Evolutionary conservation across 768 basidiomycete genomes (phyloP), one percentile per base, ranked within the genome.

Genomic region (Tylopilus felleus): DNA sequence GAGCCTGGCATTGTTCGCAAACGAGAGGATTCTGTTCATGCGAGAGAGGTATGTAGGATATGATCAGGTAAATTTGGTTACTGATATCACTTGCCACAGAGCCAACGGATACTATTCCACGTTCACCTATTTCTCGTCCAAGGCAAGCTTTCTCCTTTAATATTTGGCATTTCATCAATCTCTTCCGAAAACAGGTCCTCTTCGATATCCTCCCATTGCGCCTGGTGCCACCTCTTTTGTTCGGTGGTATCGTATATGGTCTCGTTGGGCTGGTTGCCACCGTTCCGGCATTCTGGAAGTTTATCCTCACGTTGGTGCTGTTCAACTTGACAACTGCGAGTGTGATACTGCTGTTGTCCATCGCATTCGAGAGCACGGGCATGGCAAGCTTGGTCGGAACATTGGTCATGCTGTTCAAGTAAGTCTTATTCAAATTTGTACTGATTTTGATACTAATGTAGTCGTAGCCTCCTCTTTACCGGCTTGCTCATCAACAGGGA

Each of bases 331-430:
- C 95, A 1, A 95, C 97, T 2, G 93, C 95, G 27, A 91, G 88
- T 65, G 88, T 96, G 38, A 89, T 98, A 21, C 74, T 99, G 5
- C 80, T 93, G 71, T 76, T 99, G 33, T 95, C 93, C 22, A 91
- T 98, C 53, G 84, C 90, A 1, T 90, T 97, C 60, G 82, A 86
- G 49, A 91, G 85, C 68, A 85, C 84, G 31, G 86, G 91, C 50
- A 85, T 99, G 27, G 96, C 95, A 2, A 96, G 90, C 65, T 75
- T 98, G 53, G 82, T 93, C n/a, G 97, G 96, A 28, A 97, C 93
- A 4, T 71, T 98, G 55, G 81, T 97, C 61, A 98, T 99, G 96
- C 77, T 99, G 49, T 98, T 95, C 84, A 99, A 99, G 95, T 98
- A 61, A 66, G 93, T 78, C 0, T 42, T 53, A 47, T 22, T 21